phyloP scores from a whole-genome alignment of 257 asterid species.

The Nicotiana tomentosiformis region DNA sequence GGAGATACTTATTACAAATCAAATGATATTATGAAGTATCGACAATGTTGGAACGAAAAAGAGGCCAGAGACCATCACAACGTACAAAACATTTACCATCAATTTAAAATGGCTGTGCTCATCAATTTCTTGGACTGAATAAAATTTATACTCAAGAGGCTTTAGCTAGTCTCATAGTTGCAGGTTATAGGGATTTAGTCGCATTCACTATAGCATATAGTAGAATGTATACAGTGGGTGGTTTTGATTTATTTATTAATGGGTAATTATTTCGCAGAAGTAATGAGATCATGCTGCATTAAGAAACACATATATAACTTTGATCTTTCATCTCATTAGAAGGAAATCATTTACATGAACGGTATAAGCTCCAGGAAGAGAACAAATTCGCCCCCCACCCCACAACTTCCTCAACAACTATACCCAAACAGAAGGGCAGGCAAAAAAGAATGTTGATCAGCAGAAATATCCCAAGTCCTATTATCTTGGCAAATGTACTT shows the following conservation, averaged over 20 bases:
- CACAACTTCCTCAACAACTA: not conserved
- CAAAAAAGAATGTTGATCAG: not conserved
- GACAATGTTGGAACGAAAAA: not conserved
- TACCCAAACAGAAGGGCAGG: not conserved
- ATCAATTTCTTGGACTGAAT: not conserved
- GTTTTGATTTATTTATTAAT: not conserved
- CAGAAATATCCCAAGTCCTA: not conserved
- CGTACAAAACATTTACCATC: not conserved
- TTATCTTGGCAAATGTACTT: not conserved
- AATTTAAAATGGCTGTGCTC: not conserved
- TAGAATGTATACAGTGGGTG: not conserved
- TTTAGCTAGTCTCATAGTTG: not conserved
- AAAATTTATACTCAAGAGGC: not conserved
- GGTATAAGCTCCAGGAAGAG: not conserved
- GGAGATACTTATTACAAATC: not conserved
- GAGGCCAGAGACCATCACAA: not conserved
- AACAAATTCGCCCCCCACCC: not conserved
- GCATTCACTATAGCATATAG: not conserved
- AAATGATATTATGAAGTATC: too few relatives aligned
- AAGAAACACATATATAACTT: not conserved
- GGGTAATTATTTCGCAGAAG: not conserved
- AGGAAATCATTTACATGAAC: not conserved
- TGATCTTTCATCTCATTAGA: not conserved
- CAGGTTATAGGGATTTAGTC: not conserved
- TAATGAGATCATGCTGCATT: not conserved